Conservation (phyloP, 2,329 filamentous ascomycete genomes). For the Botryotinia globosa region DNA sequence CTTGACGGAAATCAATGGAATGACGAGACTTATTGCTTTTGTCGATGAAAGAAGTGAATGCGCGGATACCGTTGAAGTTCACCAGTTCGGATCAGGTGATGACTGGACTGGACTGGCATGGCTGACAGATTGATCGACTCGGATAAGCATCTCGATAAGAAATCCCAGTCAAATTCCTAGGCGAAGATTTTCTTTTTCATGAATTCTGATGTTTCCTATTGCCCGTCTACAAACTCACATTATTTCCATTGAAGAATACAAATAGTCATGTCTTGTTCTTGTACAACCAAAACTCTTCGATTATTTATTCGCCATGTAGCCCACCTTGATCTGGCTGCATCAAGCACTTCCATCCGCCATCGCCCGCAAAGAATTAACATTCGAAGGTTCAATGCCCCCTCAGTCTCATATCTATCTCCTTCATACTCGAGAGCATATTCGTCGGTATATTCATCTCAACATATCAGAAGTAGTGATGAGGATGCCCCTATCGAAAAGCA, state of each 20-base stretch:
- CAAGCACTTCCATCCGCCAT: neutral
- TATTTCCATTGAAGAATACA: constrained; percentile 1
- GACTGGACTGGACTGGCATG: neutral
- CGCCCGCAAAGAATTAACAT: neutral
- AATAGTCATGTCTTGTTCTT: constrained; percentile 36
- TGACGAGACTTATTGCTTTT: neutral
- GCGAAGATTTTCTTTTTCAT: constrained; percentile 19
- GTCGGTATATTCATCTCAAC: neutral
- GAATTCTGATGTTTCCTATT: neutral
- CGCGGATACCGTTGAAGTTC: neutral
- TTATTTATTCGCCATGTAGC: constrained; percentile 36
- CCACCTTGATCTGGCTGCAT: constrained; percentile 33
- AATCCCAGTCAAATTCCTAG: constrained; percentile 8
- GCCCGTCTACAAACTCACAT: neutral
- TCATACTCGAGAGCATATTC: constrained; percentile 10
- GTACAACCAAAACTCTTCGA: constrained; percentile 31
- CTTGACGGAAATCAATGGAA: neutral
- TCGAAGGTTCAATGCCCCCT: constrained; percentile 15
- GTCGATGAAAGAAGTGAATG: neutral
- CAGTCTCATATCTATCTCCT: constrained; percentile 3
- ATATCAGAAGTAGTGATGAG: neutral
- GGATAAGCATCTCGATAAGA: constrained; percentile 13
- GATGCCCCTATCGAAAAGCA: neutral
- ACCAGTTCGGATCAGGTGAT: neutral
- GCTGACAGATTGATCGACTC: neutral